Evolutionary conservation across 2,329 filamentous ascomycete species (phyloP).

Genomic region (Colletotrichum echinochloae): DNA sequence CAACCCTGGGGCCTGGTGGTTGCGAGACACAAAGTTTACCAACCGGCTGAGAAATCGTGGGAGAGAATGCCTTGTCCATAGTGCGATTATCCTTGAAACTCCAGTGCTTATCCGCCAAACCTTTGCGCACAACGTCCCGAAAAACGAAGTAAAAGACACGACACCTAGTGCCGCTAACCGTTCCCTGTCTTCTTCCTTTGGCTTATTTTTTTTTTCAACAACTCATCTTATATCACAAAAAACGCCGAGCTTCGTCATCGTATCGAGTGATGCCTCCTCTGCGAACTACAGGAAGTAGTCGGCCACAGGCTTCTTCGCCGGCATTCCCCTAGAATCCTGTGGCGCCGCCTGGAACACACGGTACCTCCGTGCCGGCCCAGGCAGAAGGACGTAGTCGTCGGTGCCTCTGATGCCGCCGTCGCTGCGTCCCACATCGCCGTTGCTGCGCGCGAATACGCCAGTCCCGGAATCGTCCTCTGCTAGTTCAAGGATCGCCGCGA

Average conservation of each 20-base stretch:
- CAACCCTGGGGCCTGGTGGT: background rate
- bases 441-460: constrained; percentile 76
- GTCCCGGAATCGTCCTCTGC: constrained; percentile 86
- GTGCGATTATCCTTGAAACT: constrained; percentile 17
- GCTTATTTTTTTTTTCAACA: constrained; percentile 8
- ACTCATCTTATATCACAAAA: background rate
- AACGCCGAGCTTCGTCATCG: background rate
- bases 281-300: constrained; percentile 85
- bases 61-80: constrained; percentile 4
- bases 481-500: constrained; percentile 93
- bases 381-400: constrained; percentile 43
- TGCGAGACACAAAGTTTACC: background rate
- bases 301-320: constrained; percentile 96
- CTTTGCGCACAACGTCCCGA: background rate
- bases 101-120: constrained; percentile 10
- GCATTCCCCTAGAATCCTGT: constrained; percentile 96
- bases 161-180: constrained; percentile 5
- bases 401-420: constrained; percentile 56
- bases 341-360: constrained; percentile 96
- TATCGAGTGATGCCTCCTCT: constrained; percentile 43
- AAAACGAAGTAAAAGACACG: constrained; percentile 1
- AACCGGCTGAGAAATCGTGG: background rate
- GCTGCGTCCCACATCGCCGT: constrained; percentile 75
- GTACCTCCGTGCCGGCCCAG: constrained; percentile 88
- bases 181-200: background rate